phyloP scores from a whole-genome alignment of 2,329 filamentous ascomycete species.

The Phaeosphaeria sp. region DNA sequence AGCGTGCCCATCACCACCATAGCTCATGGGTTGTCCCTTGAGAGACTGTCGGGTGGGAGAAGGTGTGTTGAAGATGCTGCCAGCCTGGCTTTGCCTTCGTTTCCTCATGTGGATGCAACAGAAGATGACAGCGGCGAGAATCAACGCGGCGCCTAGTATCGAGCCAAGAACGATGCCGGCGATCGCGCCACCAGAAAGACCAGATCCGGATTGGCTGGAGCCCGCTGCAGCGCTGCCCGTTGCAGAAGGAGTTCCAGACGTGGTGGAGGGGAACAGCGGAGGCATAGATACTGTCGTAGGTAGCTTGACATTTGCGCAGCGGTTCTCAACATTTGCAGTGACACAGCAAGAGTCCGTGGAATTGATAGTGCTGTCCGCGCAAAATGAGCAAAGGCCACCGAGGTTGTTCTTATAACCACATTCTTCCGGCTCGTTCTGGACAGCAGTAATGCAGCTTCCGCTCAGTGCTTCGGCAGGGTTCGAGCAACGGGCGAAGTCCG shows the following conservation, averaged over 20 bases:
- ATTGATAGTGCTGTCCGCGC: conserved; percentile 81
- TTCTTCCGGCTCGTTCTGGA: conserved; percentile 81
- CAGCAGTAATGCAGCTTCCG: conserved; percentile 75
- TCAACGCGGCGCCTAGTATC: conserved; percentile 71
- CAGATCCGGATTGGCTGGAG: conserved; percentile 44
- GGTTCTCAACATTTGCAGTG: conserved; percentile 74
- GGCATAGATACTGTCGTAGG: conserved; percentile 71
- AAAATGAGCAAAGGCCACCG: conserved; percentile 85
- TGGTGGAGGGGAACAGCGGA: conserved; percentile 67
- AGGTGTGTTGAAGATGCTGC: conserved; percentile 88
- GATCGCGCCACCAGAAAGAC: conserved; percentile 83
- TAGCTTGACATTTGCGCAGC: conserved; percentile 78
- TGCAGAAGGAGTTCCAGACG: conserved; percentile 59
- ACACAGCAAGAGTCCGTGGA: conserved; percentile 96
- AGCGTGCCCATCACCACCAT: conserved; percentile 48
- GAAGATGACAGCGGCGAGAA: conserved; percentile 69
- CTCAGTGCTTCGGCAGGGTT: conserved; percentile 81
- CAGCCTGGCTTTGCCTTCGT: conserved; percentile 65
- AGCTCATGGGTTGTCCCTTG: conserved; percentile 47
- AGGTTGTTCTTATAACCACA: conserved; percentile 81
- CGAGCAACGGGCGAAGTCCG: conserved; percentile 91
- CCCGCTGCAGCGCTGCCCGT: conserved; percentile 20
- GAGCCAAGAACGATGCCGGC: conserved; percentile 89
- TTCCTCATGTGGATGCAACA: conserved; percentile 67
- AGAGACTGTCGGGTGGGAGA: conserved; percentile 62